Percentiles rank a stretch among this genome's conserved stretches.
Conservation (phyloP, 192 early-diverging fungal genomes). For the Linnemannia elongata region DNA sequence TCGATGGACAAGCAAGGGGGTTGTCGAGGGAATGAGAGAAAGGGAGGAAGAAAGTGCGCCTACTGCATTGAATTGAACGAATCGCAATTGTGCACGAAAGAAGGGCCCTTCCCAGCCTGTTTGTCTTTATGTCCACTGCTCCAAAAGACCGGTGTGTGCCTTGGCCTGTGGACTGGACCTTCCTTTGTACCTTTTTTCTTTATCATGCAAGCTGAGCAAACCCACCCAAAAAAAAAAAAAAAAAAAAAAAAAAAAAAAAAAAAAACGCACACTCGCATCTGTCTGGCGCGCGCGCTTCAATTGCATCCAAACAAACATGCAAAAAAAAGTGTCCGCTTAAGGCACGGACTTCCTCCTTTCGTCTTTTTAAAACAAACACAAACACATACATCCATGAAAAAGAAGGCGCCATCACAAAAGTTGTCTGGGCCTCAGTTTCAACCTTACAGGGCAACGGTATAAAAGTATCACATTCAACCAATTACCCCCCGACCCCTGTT, state of each 20-base stretch:
- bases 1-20: not conserved
- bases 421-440: not conserved
- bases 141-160: not conserved
- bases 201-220: conserved; percentile 11
- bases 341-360: not conserved
- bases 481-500: not conserved
- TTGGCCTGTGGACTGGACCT: not conserved
- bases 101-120: not conserved
- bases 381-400: not conserved
- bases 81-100: not conserved
- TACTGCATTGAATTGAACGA: conserved; percentile 3
- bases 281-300: not conserved
- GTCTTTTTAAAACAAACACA: not conserved
- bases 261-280: not conserved
- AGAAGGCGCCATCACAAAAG: not conserved
- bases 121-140: not conserved
- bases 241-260: not conserved
- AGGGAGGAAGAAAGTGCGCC: not conserved
- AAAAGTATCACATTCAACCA: not conserved
- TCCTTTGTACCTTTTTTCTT: not conserved
- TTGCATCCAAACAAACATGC: not conserved
- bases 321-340: not conserved
- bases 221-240: not conserved
- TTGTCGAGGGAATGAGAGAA: not conserved
- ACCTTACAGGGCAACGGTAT: not conserved